Percentiles rank a stretch among this genome's conserved stretches.
Conservation (phyloP, 139 green algal species). For the Asterochloris erici region DNA sequence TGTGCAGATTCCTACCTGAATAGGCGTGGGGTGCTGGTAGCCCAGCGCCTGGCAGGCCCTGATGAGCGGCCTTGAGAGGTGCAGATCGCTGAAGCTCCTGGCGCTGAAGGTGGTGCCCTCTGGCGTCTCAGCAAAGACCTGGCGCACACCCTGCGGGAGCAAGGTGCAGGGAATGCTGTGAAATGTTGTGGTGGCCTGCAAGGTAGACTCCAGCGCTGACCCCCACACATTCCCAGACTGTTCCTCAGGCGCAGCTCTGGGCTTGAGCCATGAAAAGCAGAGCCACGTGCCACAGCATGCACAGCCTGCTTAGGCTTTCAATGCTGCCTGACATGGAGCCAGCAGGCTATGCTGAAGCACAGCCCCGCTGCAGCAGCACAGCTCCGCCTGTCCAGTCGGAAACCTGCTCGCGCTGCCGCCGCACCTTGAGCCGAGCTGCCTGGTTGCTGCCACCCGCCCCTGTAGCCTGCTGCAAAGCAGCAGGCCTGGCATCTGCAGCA, state of each 20-base stretch:
- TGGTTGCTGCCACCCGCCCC: no score
- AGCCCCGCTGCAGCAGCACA: background rate
- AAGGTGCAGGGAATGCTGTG: background rate
- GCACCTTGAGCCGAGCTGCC: no score
- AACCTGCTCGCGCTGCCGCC: no score
- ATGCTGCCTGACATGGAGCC: background rate
- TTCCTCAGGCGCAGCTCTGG: background rate
- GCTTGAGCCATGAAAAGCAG: constrained; percentile 1
- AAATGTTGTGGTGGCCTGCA: background rate
- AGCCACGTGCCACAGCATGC: background rate
- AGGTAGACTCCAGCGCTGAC: background rate
- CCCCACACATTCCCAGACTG: background rate
- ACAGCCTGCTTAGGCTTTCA: background rate
- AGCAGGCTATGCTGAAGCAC: background rate
- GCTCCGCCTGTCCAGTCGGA: background rate
- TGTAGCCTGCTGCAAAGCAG: constrained; percentile 3
- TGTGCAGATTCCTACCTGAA: constrained; percentile 61
- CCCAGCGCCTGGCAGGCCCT: constrained; percentile 83
- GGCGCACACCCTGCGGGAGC: constrained; percentile 1
- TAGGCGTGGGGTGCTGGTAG: constrained; percentile 89
- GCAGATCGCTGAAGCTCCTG: constrained; percentile 78
- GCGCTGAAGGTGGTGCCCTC: constrained; percentile 65
- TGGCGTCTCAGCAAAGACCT: constrained; percentile 50
- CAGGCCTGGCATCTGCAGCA: no score
- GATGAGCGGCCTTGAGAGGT: constrained; percentile 85